Base-by-base conservation (phyloP, 2,329 filamentous ascomycete genomes). In the Colletotrichum orbiculare region DNA sequence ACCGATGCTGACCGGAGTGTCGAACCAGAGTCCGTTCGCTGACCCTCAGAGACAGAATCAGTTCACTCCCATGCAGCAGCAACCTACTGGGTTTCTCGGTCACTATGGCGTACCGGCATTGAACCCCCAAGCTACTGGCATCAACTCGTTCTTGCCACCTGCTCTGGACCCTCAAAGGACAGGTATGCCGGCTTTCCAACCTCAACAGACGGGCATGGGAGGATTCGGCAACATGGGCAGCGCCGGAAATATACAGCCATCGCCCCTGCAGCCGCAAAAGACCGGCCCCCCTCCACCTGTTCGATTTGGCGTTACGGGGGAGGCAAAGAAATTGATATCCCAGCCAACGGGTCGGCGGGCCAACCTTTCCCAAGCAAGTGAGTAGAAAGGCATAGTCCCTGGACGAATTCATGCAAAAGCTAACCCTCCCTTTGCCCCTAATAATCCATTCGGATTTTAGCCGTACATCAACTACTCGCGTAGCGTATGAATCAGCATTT, bases 291-390 rank as follows among this genome's bases (percentile, higher is more conserved):
- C 95, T 17, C 96, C 96, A 49, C 89, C 93, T 33, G 90, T 99
- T 15, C 88, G 93, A 65, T 99, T 99, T 76, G 96, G 96, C 43
- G 89, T 97, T 41, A 85, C 87, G 62, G 82, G 84, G 35, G 87
- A 89, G 53, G 82, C 88, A 37, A 93, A 94, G 79, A 96, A 92
- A 77, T 80, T 98, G 71, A 85, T 87, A 66, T 89, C 94, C 37
- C 96, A 98, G 81, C 86, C 93, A 35, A 99, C 96, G 7, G 96
- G 96, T 69, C 85, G 91, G 72, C 89, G 92, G 82, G 96, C 96
- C 61, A 97, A 98, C 77, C 85, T 99, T 70, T 86, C 92, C 56
- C 92, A 96, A 88, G 96, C 96, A 74, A 99, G 95, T 98, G 90
- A 91, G 95, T 94, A 12, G 11, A 9, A 15, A 34, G n/a, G 13